Base-by-base conservation (phyloP, 176 grass and related monocot species). In the Pontederia paniculata region DNA sequence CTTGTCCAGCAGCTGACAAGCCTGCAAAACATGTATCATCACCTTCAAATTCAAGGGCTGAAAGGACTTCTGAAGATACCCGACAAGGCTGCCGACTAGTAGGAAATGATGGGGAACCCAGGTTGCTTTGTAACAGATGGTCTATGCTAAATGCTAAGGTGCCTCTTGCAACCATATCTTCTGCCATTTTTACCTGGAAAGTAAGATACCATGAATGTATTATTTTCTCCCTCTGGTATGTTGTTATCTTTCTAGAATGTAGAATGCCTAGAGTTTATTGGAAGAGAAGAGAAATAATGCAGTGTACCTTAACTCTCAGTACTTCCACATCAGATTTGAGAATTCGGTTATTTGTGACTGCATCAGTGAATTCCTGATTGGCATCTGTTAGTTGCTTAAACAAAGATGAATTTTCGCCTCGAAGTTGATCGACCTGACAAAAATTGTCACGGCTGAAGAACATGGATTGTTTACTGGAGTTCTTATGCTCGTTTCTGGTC, bases 271-370 rank as follows among this genome's bases (percentile, higher is more conserved):
- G 14, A 45, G 45, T 45, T 19, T 68, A 10, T 55, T n/a, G 1
- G 45, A 52, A 62, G 58, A 52, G 41, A 5, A 3, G 71, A 65
- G 0, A 37, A 21, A 2, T 70, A 37, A 37, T 37, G 28, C 28
- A 37, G 28, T 37, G 28, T 83, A 89, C 94, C 83, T 88, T 91
- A 25, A 84, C 48, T 74, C 94, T 70, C 43, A 98, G 65, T 50
- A 71, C 44, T 62, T 91, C 94, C 0, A 98, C 94, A 50, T 85
- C 78, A 5, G 87, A 98, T 56, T 88, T 98, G 45, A 98, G 80
- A 83, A 98, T 60, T 31, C 80, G 77, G 50, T 93, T 98, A 58
- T 91, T 72, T 3, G 87, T 82, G 22, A 66, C 68, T 1, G 87
- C 80, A 9, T 76, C 80, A 9, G 69, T 77, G 78, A 98, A 98